Evolutionary conservation across 306 rosid species (phyloP).

Genomic region (Psophocarpus tetragonolobus): DNA sequence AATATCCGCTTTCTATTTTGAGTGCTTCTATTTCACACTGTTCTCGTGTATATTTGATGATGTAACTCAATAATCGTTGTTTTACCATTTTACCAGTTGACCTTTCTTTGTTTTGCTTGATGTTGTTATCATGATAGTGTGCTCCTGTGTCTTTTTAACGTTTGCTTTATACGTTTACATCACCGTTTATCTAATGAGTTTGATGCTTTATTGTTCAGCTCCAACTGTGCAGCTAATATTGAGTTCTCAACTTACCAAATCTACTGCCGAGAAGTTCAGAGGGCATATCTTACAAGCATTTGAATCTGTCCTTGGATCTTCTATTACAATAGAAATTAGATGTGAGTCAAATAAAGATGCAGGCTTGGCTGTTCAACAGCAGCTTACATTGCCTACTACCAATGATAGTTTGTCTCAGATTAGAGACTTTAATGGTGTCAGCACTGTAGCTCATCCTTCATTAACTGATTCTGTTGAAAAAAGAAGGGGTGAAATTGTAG

Average conservation of each 20-base stretch:
- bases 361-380: conserved; percentile 46
- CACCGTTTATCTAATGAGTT: conserved; percentile 32
- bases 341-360: conserved; percentile 60
- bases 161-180: neutral
- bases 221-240: conserved; percentile 87
- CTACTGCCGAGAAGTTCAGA: conserved; percentile 81
- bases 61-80: neutral
- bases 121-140: conserved; percentile 2
- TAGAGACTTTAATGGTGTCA: conserved; percentile 49
- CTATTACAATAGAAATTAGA: conserved; percentile 84
- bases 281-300: conserved; percentile 79
- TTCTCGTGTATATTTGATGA: neutral
- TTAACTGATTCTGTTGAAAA: conserved; percentile 43
- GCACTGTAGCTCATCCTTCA: conserved; percentile 45
- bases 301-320: conserved; percentile 75
- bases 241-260: conserved; percentile 73
- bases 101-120: neutral
- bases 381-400: conserved; percentile 51
- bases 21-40: neutral
- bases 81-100: neutral
- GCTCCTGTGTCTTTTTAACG: neutral
- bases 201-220: conserved; percentile 57
- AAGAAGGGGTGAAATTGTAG: conserved; percentile 78
- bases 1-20: neutral
- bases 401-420: conserved; percentile 53